A percentile compares a stretch with the other conserved stretches of the same genome.
Conservation (phyloP, 345 rosid species). For the Laguncularia racemosa region DNA sequence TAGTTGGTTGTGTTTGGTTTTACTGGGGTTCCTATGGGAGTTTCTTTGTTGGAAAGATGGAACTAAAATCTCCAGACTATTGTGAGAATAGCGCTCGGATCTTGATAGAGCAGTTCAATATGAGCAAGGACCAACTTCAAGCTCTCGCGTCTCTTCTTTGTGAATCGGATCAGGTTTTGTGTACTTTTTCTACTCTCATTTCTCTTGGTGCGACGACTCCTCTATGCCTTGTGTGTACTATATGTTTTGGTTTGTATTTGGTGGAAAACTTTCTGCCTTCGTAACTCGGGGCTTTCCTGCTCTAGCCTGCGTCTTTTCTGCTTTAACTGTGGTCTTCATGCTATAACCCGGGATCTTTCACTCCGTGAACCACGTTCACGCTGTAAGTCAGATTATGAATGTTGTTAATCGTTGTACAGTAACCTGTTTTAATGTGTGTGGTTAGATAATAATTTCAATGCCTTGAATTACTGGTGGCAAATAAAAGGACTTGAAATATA, state of each 20-base stretch:
- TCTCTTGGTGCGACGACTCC: too few relatives aligned
- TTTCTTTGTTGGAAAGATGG: conserved; percentile 10
- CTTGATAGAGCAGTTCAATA: conserved; percentile 45
- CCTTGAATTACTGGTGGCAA: too few relatives aligned
- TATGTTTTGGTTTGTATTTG: conserved; percentile 8
- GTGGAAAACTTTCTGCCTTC: neutral
- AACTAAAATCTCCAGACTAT: conserved; percentile 8
- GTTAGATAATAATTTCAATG: too few relatives aligned
- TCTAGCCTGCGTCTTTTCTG: too few relatives aligned
- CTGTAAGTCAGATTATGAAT: too few relatives aligned
- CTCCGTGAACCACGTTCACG: too few relatives aligned
- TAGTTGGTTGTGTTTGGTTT: conserved; percentile 28
- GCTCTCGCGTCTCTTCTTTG: conserved; percentile 52
- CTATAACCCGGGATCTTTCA: too few relatives aligned
- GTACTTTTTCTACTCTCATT: conserved; percentile 6
- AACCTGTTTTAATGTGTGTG: too few relatives aligned
- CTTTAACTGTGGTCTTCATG: too few relatives aligned
- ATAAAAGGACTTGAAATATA: too few relatives aligned
- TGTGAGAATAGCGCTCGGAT: conserved; percentile 40
- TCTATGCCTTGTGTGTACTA: neutral
- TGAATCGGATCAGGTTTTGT: conserved; percentile 60
- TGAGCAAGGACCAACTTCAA: conserved; percentile 56
- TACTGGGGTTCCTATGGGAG: conserved; percentile 24
- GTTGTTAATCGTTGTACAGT: too few relatives aligned
- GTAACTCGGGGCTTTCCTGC: too few relatives aligned